Percentiles rank a stretch among this genome's conserved stretches.
Conservation (phyloP, 108 stramenopile species). For the Cylindrotheca closterium region DNA sequence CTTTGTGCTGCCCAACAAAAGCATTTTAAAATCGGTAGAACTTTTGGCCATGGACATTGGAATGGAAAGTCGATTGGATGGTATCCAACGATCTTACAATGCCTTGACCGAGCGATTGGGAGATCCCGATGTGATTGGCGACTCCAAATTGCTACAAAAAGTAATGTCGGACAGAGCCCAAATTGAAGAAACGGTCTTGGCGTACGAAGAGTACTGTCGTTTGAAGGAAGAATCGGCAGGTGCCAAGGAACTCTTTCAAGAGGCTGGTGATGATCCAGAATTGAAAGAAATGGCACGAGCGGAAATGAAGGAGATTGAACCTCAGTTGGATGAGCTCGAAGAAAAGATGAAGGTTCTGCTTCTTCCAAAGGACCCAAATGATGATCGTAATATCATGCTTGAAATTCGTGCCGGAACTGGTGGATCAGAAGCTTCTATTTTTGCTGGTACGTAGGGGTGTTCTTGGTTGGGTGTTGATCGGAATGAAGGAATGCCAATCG, state of each 20-base stretch:
- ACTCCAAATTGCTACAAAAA: constrained; percentile 64
- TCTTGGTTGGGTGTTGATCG: no score
- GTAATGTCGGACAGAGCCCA: constrained; percentile 83
- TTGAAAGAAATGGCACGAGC: constrained; percentile 85
- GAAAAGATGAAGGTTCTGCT: constrained; percentile 63
- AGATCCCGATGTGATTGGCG: constrained; percentile 83
- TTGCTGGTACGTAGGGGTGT: constrained; percentile 79
- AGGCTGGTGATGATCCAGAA: constrained; percentile 82
- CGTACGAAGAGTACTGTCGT: constrained; percentile 68
- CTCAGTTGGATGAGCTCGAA: constrained; percentile 66
- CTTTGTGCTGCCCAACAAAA: neutral
- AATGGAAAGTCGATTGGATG: constrained; percentile 69
- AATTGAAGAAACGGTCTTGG: constrained; percentile 72
- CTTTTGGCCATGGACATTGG: constrained; percentile 54
- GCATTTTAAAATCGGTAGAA: no score
- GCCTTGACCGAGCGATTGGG: constrained; percentile 79
- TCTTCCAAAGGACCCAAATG: constrained; percentile 88
- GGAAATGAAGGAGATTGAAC: constrained; percentile 78
- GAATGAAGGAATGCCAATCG: no score
- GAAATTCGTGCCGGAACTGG: constrained; percentile 98
- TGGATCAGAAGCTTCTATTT: constrained; percentile 94
- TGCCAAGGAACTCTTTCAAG: constrained; percentile 79
- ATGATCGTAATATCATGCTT: constrained; percentile 90
- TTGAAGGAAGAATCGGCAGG: constrained; percentile 65
- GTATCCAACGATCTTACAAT: constrained; percentile 69